Evolutionary conservation across 306 rosid genomes (phyloP), one percentile per base, ranked within the genome.

Genomic region (Gastrolobium bilobum): DNA sequence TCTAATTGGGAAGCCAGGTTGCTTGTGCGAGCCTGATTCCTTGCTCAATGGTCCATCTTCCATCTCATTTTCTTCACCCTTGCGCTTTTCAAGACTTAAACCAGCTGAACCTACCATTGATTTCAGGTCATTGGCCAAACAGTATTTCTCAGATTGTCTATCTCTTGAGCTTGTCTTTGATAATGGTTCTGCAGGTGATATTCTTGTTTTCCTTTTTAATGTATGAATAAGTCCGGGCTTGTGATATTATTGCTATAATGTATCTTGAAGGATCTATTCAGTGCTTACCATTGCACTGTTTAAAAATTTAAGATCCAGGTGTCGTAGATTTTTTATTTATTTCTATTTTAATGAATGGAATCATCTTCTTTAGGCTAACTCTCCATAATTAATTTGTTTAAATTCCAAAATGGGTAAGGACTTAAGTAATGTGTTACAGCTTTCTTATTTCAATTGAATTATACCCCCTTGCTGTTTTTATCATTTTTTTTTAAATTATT

Each of bases 1-100:
- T 85, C 88, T 92, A 83, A 81, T 90, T 83, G 89, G 85, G 81
- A 83, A 77, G 34, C 97, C 97, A 44, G 97, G 97, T 81, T 46
- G 59, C 84, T 84, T 92, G 76, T 81, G 84, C n/a, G 91, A 85
- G 83, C 97, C 94, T 59, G 89, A 92, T 90, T 92, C 97, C 84
- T 53, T 88, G 82, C 89, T 90, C 82, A 92, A 92, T 67, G 97
- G 97, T 71, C 94, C 94, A 70, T 90, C 91, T 38, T 90, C 97
- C 91, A 88, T 92, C 83, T 87, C 84, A 74, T 86, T 92, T 82
- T 86, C 91, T 80, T 92, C 97, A 11, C 97, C 94, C 4, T 71
- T 92, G 90, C 91, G 89, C 69, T 86, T 90, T 88, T 91, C 97
- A 73, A 83, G 90, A 76, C 59, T 84, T 68, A 90, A 88, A 69